Base-by-base conservation (phyloP, 176 grass and related monocot species). In the Aegilops tauschii region DNA sequence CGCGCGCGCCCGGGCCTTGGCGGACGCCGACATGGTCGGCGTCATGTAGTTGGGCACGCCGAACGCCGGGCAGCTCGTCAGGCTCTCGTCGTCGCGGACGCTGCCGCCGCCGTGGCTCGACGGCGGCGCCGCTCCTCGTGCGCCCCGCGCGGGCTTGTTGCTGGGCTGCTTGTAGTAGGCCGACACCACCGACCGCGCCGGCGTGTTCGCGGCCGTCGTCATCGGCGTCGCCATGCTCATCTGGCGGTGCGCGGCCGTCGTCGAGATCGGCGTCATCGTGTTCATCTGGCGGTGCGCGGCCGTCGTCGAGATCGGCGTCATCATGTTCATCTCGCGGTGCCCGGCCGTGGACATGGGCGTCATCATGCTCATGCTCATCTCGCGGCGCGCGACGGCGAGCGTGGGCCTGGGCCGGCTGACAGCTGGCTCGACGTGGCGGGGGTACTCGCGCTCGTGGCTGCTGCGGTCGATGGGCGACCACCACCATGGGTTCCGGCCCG, bases 11-110 rank as follows among this genome's bases (percentile, higher is more conserved):
- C 90, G 86, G 32, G 94, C 91, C 84, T 89, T 95, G 62, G 97
- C 97, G 12, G 90, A 94, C 18, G 97, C 97, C 32, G 97, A 96
- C 62, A 92, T 12, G 2, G 97, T 99, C 3, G 93, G 97, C 12
- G 94, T 85, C 97, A 99, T 99, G 92, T 99, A 99, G 88, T 94
- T 99, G 14, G 97, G 97, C 71, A 91, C 87, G 4, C 75, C 83
- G 89, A 93, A 94, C 28, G 90, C 72, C 66, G 87, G 94, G 73
- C 90, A 99, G 85, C 94, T 96, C 29, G 97, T 93, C 70, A 99
- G 97, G 85, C 97, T 99, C 58, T 95, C 90, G 84, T 94, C 94
- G 86, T 99, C 97, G 39, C 89, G 80, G 49, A 91, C 76, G 82
- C 77, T 82, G 34, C 67, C 32, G 28, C 67, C 28, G 8, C 67